phyloP scores from a whole-genome alignment of 495 filamentous ascomycete genomes.

The Neurospora cerealis region DNA sequence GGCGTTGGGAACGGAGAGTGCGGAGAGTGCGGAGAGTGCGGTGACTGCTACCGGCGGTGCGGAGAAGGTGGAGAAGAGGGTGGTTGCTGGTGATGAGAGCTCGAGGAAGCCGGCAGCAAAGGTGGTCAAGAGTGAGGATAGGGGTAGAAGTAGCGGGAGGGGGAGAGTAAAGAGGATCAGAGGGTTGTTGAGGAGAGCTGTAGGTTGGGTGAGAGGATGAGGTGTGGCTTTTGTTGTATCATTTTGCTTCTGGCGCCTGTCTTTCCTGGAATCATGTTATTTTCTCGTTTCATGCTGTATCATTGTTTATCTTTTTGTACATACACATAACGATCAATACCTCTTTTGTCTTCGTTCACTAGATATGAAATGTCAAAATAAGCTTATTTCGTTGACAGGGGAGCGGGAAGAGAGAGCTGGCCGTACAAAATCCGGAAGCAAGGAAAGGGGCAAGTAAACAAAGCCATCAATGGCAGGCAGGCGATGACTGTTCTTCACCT shows the following conservation, averaged over 20 bases:
- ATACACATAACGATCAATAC: background rate
- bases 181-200: background rate
- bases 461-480: background rate
- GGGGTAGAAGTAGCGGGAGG: background rate
- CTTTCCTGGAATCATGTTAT: background rate
- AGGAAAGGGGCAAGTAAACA: background rate
- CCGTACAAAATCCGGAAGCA: background rate
- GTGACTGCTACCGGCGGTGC: background rate
- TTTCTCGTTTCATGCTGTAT: background rate
- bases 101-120: background rate
- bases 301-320: background rate
- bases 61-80: background rate
- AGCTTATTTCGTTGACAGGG: background rate
- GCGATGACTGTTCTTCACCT: background rate
- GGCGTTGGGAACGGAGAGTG: background rate
- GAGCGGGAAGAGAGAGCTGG: background rate
- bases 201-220: background rate
- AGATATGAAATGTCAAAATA: background rate
- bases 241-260: background rate
- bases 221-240: background rate
- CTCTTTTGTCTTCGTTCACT: background rate
- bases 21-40: background rate
- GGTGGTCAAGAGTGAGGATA: background rate
- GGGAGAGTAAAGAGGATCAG: background rate
- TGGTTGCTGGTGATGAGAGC: background rate